Evolutionary conservation across 495 filamentous ascomycete species (phyloP).

Genomic region (Penicillium canariense): DNA sequence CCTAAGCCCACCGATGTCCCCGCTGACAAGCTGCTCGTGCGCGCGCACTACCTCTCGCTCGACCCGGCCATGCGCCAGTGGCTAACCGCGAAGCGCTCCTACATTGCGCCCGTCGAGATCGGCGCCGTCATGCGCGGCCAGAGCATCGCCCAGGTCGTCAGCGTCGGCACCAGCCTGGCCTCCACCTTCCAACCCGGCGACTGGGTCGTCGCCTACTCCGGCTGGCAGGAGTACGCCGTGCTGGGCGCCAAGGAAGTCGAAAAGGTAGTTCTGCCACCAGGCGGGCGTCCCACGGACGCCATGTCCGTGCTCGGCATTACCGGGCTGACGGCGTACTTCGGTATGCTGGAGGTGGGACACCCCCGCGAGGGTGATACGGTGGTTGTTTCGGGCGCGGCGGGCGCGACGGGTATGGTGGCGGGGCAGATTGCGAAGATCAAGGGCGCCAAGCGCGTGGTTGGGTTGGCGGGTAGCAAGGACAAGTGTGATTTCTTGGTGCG

Average conservation of each 20-base stretch:
- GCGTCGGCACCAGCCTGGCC: slow-evolving; percentile 36
- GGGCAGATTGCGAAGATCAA: slow-evolving; percentile 68
- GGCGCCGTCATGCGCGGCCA: slow-evolving; percentile 67
- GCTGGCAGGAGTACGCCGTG: slow-evolving; percentile 64
- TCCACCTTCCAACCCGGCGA: slow-evolving; percentile 51
- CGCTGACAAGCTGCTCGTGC: slow-evolving; percentile 63
- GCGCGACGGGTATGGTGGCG: slow-evolving; percentile 65
- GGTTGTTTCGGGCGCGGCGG: slow-evolving; percentile 67
- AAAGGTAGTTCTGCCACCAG: slow-evolving; percentile 43
- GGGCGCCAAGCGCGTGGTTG: slow-evolving; percentile 53
- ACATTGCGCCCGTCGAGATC: slow-evolving; percentile 62
- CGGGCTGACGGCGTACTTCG: slow-evolving; percentile 67
- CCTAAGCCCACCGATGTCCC: slow-evolving; percentile 47
- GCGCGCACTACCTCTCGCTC: slow-evolving; percentile 68
- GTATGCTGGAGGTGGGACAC: slow-evolving; percentile 57
- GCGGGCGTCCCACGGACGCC: slow-evolving; percentile 54
- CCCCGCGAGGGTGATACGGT: slow-evolving; percentile 60
- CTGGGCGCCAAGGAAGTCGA: slow-evolving; percentile 44
- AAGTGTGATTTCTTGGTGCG: slow-evolving; percentile 49
- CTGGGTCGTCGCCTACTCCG: slow-evolving; percentile 47
- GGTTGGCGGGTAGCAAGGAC: slow-evolving; percentile 48
- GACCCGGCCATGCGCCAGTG: slow-evolving; percentile 82
- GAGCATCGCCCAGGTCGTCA: slow-evolving; percentile 53
- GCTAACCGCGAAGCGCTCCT: slow-evolving; percentile 65
- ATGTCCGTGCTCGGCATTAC: slow-evolving; percentile 59